Base-by-base conservation (phyloP, 2,329 filamentous ascomycete genomes). In the Neofusicoccum ribis region DNA sequence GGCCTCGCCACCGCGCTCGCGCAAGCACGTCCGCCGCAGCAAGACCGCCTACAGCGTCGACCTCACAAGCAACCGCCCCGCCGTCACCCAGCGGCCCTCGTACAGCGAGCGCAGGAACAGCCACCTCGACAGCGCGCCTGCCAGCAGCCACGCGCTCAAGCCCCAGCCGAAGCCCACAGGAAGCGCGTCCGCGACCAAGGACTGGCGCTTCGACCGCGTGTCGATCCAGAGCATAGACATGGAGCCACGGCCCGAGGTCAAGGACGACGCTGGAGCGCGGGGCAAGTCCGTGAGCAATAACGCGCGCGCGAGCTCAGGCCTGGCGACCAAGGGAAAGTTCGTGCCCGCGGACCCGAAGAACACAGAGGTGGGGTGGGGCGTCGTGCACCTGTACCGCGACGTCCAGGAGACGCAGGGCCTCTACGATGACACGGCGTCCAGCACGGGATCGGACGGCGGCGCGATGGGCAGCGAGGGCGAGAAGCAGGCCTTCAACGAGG, bases 351-450 rank as follows among this genome's bases (percentile, higher is more conserved):
- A 89, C 64, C 86, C 88, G 15, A 83, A 85, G 67, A 87, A 90
- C 63, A 92, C 92, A 0, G 90, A 96, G 66, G 84, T 93, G 1
- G 91, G 92, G 47, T 97, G 92, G 90, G 95, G 95, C 1, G 88
- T 98, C 14, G 93, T 99, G 2, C 95, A 97, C 76, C 85, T 99
- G 34, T 99, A 97, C 76, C 87, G 93, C 9, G 94, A 98, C 77
- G 86, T 86, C 1, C 87, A 92, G 66, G 91, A 96, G 76, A 89
- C 89, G 0, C 82, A 86, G 1, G 85, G 82, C 12, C 79, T 92
- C 12, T 82, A 86, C 65, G 81, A 84, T 50, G 81, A 85, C 63
- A 75, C 78, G 12, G 70, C 76, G 31, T 72, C 77, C 51, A 67
- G 79, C 60, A 76, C 77, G 56, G 77, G 78, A 3, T 78, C 77